Base-by-base conservation (phyloP, 306 rosid genomes). In the Pueraria montana region DNA sequence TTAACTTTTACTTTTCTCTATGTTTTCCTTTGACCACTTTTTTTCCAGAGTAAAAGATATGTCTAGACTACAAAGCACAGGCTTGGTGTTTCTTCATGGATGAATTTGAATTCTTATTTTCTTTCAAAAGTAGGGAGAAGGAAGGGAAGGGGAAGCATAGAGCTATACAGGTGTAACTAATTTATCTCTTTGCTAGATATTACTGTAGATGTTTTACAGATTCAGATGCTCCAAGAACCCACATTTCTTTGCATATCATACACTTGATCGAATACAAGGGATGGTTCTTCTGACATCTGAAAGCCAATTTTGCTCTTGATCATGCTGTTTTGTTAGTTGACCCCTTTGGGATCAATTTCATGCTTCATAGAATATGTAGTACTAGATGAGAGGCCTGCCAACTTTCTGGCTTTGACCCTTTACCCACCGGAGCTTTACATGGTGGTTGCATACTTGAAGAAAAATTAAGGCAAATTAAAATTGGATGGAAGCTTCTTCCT, bases 391-490 rank as follows among this genome's bases (percentile, higher is more conserved):
- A 84, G 94, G 92, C 91, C 93, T 84, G 94, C 95, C 95, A 93
- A 87, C 79, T 84, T 86, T 80, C 80, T 86, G 91, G 95, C 95
- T 89, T 93, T 77, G 97, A 91, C 97, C 91, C 56, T 72, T 80
- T 50, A 18, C 76, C 84, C 88, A 59, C 80, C 83, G 75, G 74
- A 69, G 70, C 86, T 66, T 75, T 80, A 82, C 86, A 67, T 63
- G 79, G 69, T 63, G 77, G 84, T 67, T 68, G 84, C 88, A 66
- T 74, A 75, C 38, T 74, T 70, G 52, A 63, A 84, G 61, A 52
- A 50, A 77, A 67, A 68, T 48, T 49, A 55, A 21, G 75, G 75
- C 80, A 63, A 43, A 72, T 56, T 82, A 78, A 79, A 84, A 61
- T 79, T 76, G 53, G 81, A 56, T 8, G 61, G 66, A 72, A 84